Evolutionary conservation across 768 basidiomycete species (phyloP), one percentile per base, ranked within the genome.

Genomic region (Sutorius australiensis): DNA sequence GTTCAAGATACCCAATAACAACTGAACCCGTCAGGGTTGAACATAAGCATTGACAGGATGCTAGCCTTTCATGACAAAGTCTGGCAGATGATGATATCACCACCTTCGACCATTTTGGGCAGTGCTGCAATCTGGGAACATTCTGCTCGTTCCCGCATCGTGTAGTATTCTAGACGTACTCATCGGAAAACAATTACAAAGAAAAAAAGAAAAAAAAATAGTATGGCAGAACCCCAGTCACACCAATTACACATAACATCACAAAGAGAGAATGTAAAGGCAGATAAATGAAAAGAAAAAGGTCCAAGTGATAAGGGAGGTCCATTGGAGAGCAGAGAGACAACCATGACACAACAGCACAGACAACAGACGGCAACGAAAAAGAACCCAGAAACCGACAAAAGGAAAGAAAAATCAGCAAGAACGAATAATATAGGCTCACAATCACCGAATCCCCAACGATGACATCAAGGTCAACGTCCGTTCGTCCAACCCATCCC

Each of bases 401-500:
- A 14, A 31, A 17, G 33, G 21, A 19, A 40, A 12, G 3, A 9
- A n/a, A 38, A 36, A 16, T 21, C 45, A 46, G 47, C 13, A 10
- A 38, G 16, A 21, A 33, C 11, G 11, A 39, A 53, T 21, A 49
- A 55, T 8, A 46, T 30, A 49, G 8, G 33, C 36, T 57, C 46
- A 51, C 19, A 5, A n/a, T 64, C 62, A 70, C 40, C 57, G 42
- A 21, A 46, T 40, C 34, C 55, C n/a, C 51, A 77, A 66, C 27
- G 72, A 67, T 34, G 75, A 66, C 16, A 80, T 61, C 53, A 77
- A 66, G 27, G 72, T 61, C 68, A 84, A 66, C 57, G 78, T 78
- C 71, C 74, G 75, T 62, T 75, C 72, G 58, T 81, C 77, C 33
- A 82, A 65, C 14, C 63, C 73, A 14, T 71, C 75, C 17, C 66